phyloP scores from a whole-genome alignment of 2,329 filamentous ascomycete species.

The Alternaria angustiovoidea region DNA sequence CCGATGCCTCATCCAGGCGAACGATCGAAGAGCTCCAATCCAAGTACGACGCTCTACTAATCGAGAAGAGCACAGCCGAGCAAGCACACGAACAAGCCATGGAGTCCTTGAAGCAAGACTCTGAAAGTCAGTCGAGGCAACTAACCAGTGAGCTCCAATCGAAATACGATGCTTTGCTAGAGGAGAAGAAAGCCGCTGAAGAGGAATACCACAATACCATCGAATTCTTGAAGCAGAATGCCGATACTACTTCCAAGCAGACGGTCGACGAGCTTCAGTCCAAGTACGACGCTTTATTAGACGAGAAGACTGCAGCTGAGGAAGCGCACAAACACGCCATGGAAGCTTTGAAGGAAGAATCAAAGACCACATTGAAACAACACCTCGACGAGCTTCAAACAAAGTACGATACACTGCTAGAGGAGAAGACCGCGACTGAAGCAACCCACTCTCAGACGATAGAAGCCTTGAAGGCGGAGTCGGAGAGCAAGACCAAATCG shows the following conservation, averaged over 20 bases:
- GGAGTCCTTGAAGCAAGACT: slow-evolving; percentile 36
- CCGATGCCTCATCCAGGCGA: slow-evolving; percentile 28
- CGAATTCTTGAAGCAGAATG: slow-evolving; percentile 37
- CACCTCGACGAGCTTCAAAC: slow-evolving; percentile 18
- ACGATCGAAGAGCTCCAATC: slow-evolving; percentile 14
- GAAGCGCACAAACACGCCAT: slow-evolving; percentile 36
- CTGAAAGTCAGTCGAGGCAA: slow-evolving; percentile 29
- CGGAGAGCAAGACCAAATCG: slow-evolving; percentile 7
- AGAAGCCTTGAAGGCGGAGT: slow-evolving; percentile 11
- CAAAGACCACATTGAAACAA: slow-evolving; percentile 26
- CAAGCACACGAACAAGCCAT: slow-evolving; percentile 36
- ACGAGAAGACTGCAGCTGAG: slow-evolving; percentile 38
- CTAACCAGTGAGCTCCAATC: slow-evolving; percentile 38
- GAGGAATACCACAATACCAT: slow-evolving; percentile 36
- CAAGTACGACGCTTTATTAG: slow-evolving; percentile 30
- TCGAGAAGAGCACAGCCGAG: slow-evolving; percentile 37
- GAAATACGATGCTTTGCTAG: slow-evolving; percentile 37
- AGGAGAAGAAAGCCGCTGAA: slow-evolving; percentile 39
- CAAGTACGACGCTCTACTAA: slow-evolving; percentile 30
- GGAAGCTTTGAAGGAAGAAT: slow-evolving; percentile 35
- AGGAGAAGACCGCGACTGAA: slow-evolving; percentile 8
- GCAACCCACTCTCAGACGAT: slow-evolving; percentile 1
- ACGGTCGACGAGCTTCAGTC: slow-evolving; percentile 16
- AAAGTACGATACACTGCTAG: slow-evolving; percentile 21
- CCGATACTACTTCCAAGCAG: slow-evolving; percentile 28